phyloP scores from a whole-genome alignment of 1,284 basidiomycete species.

The Sporisorium exsertum region DNA sequence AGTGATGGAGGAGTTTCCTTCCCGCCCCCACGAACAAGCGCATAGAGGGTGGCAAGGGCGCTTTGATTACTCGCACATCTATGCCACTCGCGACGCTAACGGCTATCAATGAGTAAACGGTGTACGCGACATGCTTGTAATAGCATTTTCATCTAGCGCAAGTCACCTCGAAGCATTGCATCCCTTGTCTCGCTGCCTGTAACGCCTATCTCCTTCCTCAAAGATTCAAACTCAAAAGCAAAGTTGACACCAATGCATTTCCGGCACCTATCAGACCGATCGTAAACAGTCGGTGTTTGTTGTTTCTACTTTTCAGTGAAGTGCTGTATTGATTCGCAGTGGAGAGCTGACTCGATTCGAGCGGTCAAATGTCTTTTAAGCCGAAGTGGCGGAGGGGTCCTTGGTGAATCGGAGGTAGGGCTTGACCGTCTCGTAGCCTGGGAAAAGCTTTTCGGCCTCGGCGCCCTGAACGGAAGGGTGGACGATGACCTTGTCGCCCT shows the following conservation, averaged over 20 bases:
- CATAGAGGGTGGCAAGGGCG: no score
- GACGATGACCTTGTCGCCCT: slow-evolving; percentile 92
- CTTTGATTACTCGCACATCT: no score
- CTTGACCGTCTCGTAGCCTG: slow-evolving; percentile 73
- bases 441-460: slow-evolving; percentile 89
- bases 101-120: no score
- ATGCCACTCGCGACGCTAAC: no score
- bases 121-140: no score
- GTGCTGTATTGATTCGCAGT: neutral
- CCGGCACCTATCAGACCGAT: no score
- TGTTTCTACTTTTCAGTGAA: neutral
- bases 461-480: slow-evolving; percentile 88
- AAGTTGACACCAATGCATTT: no score
- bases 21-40: no score
- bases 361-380: neutral
- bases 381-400: slow-evolving; percentile 51
- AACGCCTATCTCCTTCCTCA: no score
- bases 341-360: neutral
- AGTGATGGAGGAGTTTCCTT: no score
- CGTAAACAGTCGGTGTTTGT: neutral
- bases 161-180: neutral
- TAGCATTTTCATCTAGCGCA: neutral
- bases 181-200: no score
- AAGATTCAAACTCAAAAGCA: neutral
- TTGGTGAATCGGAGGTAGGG: slow-evolving; percentile 73